These are phyloP conservation scores for Wickerhamiella spandovensis DNA, from an alignment of 805 yeast genomes.

Conservation along the genomic window DNA sequence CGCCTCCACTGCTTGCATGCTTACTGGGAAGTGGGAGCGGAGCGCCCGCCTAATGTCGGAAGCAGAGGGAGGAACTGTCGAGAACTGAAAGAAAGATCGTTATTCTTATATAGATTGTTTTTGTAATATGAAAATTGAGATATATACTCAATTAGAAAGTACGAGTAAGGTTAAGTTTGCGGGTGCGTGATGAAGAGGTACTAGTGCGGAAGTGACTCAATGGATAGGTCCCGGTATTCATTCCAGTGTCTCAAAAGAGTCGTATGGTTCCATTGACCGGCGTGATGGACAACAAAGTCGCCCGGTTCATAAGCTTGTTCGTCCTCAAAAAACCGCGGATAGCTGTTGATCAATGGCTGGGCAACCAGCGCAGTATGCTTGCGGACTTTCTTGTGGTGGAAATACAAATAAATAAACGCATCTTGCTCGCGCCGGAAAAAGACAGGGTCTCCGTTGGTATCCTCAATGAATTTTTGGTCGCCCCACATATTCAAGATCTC, in stretches of 20 bases:
- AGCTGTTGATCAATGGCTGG: constrained; percentile 22
- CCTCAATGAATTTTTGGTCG: constrained; percentile 12
- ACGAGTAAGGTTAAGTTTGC: too few relatives aligned
- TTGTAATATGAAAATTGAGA: too few relatives aligned
- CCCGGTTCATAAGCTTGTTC: constrained; percentile 11
- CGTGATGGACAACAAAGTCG: constrained; percentile 22
- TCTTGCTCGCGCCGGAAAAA: constrained; percentile 19
- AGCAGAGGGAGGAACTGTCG: too few relatives aligned
- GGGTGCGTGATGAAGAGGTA: too few relatives aligned
- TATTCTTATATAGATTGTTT: too few relatives aligned
- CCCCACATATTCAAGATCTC: constrained; percentile 22
- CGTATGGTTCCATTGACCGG: constrained; percentile 13
- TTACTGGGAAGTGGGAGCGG: not conserved
- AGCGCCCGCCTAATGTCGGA: too few relatives aligned
- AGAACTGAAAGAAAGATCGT: too few relatives aligned
- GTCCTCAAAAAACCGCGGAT: constrained; percentile 7
- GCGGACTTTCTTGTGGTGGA: constrained; percentile 12
- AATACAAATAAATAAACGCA: constrained; percentile 13
- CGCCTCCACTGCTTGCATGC: not conserved
- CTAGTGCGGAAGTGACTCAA: too few relatives aligned
- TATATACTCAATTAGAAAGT: too few relatives aligned
- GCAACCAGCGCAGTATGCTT: constrained; percentile 21
- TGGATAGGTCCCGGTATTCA: not conserved
- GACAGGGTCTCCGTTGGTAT: constrained; percentile 1
- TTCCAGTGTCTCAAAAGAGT: not conserved